phyloP scores from a whole-genome alignment of 2,329 filamentous ascomycete genomes.

The Ustulina deusta region DNA sequence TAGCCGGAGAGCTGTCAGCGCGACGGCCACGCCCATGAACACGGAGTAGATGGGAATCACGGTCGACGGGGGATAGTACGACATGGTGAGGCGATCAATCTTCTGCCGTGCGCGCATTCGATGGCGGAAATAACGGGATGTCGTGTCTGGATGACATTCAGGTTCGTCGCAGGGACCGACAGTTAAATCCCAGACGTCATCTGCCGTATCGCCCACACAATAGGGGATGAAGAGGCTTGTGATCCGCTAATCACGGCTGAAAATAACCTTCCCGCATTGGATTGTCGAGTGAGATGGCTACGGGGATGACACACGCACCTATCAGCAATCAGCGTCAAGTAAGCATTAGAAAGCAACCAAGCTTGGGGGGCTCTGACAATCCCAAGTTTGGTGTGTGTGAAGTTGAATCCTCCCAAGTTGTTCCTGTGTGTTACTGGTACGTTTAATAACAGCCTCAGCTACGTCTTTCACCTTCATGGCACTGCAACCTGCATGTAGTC shows the following conservation, averaged over 20 bases:
- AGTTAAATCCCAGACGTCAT: constrained; percentile 15
- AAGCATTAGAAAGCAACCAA: constrained; percentile 1
- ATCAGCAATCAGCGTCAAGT: constrained; percentile 12
- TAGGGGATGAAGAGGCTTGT: background rate
- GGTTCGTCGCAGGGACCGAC: background rate
- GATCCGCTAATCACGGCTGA: background rate
- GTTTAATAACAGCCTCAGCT: background rate
- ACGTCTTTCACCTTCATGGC: background rate
- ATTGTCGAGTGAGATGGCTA: constrained; percentile 6
- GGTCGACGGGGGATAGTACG: constrained; percentile 35
- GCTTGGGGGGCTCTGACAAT: background rate
- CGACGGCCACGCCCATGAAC: constrained; percentile 35
- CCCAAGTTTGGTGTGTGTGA: background rate
- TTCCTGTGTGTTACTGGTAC: background rate
- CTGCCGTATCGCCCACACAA: background rate
- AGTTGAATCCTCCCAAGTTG: background rate
- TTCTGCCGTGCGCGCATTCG: background rate
- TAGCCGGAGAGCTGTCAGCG: constrained; percentile 33
- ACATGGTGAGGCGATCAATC: constrained; percentile 16
- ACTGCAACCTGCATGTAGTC: too few relatives aligned
- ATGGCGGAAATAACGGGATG: background rate
- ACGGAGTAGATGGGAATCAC: constrained; percentile 39
- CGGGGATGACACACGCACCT: constrained; percentile 10
- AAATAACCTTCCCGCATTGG: constrained; percentile 7
- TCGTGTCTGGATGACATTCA: background rate